A percentile compares a stretch with the other conserved stretches of the same genome.
phyloP scores from a whole-genome alignment of 2,329 filamentous ascomycete genomes.

The Chrysosporium queenslandicum region DNA sequence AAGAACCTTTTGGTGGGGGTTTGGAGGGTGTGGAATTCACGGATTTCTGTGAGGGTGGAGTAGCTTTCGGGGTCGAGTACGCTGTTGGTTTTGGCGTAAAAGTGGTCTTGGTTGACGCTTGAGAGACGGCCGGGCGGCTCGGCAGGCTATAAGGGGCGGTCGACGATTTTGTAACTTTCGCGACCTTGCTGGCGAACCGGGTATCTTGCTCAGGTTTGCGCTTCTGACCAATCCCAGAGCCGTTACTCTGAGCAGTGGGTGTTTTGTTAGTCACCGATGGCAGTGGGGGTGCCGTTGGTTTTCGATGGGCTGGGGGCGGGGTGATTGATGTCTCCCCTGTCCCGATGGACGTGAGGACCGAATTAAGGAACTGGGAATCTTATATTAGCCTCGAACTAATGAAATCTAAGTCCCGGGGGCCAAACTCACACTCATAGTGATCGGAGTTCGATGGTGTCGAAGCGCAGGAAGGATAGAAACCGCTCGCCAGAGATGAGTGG shows the following conservation, averaged over 20 bases:
- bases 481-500: slow-evolving; percentile 13
- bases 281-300: slow-evolving; percentile 6
- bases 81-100: slow-evolving; percentile 15
- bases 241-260: slow-evolving; percentile 13
- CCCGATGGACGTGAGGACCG: slow-evolving; percentile 43
- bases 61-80: slow-evolving; percentile 12
- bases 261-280: slow-evolving; percentile 3
- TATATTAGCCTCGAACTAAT: neutral
- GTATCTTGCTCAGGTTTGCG: slow-evolving; percentile 37
- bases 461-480: slow-evolving; percentile 6
- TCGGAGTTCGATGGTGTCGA: neutral
- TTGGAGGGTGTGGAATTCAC: slow-evolving; percentile 26
- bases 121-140: slow-evolving; percentile 20
- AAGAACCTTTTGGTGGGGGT: slow-evolving; percentile 48
- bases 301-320: slow-evolving; percentile 14
- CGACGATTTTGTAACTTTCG: slow-evolving; percentile 18
- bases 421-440: slow-evolving; percentile 15
- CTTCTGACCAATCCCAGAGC: slow-evolving; percentile 21
- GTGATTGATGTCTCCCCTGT: slow-evolving; percentile 27
- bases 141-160: slow-evolving; percentile 15
- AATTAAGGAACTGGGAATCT: slow-evolving; percentile 39
- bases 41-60: slow-evolving; percentile 17
- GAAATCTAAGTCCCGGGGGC: neutral
- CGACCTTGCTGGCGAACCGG: slow-evolving; percentile 22
- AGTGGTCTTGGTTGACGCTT: slow-evolving; percentile 14